Evolutionary conservation across 495 filamentous ascomycete species (phyloP), one percentile per base, ranked within the genome.

Genomic region (Aspergillus diversus): DNA sequence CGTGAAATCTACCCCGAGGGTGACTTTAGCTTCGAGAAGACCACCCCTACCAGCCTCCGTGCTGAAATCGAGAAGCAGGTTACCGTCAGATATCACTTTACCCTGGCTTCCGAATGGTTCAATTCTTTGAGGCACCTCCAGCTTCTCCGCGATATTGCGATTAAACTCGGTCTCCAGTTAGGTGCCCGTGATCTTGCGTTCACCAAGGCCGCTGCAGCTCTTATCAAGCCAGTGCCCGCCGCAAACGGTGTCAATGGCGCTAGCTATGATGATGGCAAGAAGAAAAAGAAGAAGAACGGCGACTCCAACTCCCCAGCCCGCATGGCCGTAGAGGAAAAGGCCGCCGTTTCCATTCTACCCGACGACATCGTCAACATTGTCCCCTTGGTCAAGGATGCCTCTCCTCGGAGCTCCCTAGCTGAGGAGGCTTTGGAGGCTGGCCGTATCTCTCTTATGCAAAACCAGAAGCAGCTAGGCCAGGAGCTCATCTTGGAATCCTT

Each of bases 391-490:
- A 97, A 97, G 81, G 94, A 98, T 73, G 92, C 93, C 15, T 88
- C 91, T 59, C 92, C 93, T 42, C 85, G 87, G 68, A 97, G 93
- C 69, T 81, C 90, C 33, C 84, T 99, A 57, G 95, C 96, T 2
- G 96, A 98, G 74, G 96, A 99, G 73, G 93, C 96, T 32, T 79
- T 98, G 57, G 96, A 98, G 76, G 96, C 92, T 54, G 96, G 95
- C 17, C 90, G 93, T 42, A 93, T 97, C 69, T 97, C 93, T 43
- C 88, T 99, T 69, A 87, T 92, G 74, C 93, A 97, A 72, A 89
- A 92, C 71, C 91, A 98, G 78, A 93, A 93, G 79, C 94, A 97
- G 74, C 84, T 98, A 52, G 96, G 96, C 55, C 94, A 97, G 78
- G 95, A 98, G 73, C 86, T 99, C 55, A 85, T 99, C 42, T 81